A percentile compares a stretch with the other conserved stretches of the same genome.
These are phyloP conservation scores for Fraxinus latifolia DNA, from an alignment of 305 asterid species.

Conservation along the genomic window DNA sequence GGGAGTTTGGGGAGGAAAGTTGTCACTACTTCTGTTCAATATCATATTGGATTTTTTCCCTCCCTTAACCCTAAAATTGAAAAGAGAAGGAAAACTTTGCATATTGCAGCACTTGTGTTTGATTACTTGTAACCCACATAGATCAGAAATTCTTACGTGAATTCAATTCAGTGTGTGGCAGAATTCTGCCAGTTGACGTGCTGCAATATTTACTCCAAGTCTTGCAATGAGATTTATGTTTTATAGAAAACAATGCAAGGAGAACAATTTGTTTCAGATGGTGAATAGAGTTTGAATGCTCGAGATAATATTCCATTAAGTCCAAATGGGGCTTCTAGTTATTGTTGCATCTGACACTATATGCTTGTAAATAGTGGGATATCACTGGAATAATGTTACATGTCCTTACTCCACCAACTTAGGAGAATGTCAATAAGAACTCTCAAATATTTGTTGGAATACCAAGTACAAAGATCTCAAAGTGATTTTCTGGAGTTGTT, in stretches of 20 bases:
- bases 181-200: not conserved
- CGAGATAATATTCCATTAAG: not conserved
- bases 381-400: not conserved
- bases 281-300: not conserved
- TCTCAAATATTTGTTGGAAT: not conserved
- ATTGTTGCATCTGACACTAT: not conserved
- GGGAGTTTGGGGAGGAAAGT: not conserved
- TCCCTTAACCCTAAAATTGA: not conserved
- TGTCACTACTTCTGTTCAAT: not conserved
- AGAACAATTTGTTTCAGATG: not conserved
- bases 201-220: not conserved
- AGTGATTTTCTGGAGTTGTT: not conserved
- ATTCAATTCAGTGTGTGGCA: not conserved
- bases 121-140: not conserved
- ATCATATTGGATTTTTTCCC: not conserved
- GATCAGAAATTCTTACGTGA: not conserved
- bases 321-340: not conserved
- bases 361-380: not conserved
- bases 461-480: not conserved
- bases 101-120: not conserved
- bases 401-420: not conserved
- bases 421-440: not conserved
- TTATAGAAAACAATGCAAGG: constrained; percentile 1
- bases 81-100: not conserved
- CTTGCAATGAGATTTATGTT: not conserved